Base-by-base conservation (phyloP, 768 basidiomycete species). In the Mycena epipterygia region DNA sequence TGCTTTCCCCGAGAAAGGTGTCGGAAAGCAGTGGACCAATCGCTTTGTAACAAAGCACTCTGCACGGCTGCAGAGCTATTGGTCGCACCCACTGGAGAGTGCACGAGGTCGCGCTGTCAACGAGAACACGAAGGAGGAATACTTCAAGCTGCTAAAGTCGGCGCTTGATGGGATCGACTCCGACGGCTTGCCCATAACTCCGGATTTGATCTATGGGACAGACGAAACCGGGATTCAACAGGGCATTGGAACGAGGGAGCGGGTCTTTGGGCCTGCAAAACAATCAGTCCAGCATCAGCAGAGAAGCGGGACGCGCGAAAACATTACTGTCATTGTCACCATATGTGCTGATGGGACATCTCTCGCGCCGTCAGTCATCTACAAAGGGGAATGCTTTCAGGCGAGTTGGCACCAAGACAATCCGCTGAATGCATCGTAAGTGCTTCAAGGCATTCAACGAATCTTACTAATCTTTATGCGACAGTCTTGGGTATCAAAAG, bases 291-390 rank as follows among this genome's bases (percentile, higher is more conserved):
- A 81, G 62, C 77, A 85, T 75, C 81, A 84, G 71, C 82, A 83
- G 67, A 41, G 69, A 1, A 71, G 71, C 32, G 81, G 82, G 1
- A 73, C 73, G 30, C 67, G 75, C 13, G 84, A 86, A 68, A 85
- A 82, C 56, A 83, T 82, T 39, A 85, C 84, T 0, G 78, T 83
- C 14, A 74, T 88, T 52, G 77, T 81, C 0, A 84, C 82, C 3
- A 86, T 87, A 25, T 84, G 84, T 73, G 81, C 81, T 0, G 81
- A 84, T 76, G 81, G 83, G 1, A 75, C 75, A 9, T 14, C 73
- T 0, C 53, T 76, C 17, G 57, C 73, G 35, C 83, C 82, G 3
- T 59, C 77, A 25, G 75, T 51, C 8, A 55, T 55, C 21, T 55
- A 12, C 53, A 55, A 55, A 19, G 55, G 55, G 35, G 12, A 56